phyloP scores from a whole-genome alignment of 805 yeast species.

The Wickerhamiella spandovensis region DNA sequence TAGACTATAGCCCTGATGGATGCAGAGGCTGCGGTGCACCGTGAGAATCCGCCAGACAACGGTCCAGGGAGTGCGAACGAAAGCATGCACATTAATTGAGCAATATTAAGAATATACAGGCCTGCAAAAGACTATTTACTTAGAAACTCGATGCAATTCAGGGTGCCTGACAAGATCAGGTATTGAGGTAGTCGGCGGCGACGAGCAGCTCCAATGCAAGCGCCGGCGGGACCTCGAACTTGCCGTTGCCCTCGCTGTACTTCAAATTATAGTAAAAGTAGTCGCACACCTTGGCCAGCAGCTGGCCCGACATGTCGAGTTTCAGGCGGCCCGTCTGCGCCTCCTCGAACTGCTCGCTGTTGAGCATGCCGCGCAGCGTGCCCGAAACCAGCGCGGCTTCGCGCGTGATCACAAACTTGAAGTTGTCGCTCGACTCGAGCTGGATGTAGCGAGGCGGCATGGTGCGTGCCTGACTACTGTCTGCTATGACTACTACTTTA shows the following conservation, averaged over 20 bases:
- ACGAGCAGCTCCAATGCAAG: constrained; percentile 83
- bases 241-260: constrained; percentile 31
- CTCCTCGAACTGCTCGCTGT: constrained; percentile 39
- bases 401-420: constrained; percentile 43
- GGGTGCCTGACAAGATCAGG: too few relatives aligned
- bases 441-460: constrained; percentile 36
- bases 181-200: constrained; percentile 79
- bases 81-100: too few relatives aligned
- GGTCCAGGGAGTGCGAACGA: too few relatives aligned
- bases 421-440: constrained; percentile 61
- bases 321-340: constrained; percentile 41
- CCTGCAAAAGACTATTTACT: too few relatives aligned
- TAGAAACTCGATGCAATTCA: too few relatives aligned
- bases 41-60: too few relatives aligned
- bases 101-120: too few relatives aligned
- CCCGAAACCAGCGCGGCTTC: constrained; percentile 71
- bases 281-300: constrained; percentile 71
- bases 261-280: constrained; percentile 65
- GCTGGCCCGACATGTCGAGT: constrained; percentile 49
- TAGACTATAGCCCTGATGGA: too few relatives aligned
- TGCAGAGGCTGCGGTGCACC: too few relatives aligned
- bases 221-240: constrained; percentile 83
- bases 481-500: not conserved
- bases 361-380: constrained; percentile 43
- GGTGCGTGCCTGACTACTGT: not conserved